These are phyloP conservation scores for Cutaneotrichosporon arboriforme DNA, from an alignment of 1,284 basidiomycete genomes.

Conservation along the genomic window DNA sequence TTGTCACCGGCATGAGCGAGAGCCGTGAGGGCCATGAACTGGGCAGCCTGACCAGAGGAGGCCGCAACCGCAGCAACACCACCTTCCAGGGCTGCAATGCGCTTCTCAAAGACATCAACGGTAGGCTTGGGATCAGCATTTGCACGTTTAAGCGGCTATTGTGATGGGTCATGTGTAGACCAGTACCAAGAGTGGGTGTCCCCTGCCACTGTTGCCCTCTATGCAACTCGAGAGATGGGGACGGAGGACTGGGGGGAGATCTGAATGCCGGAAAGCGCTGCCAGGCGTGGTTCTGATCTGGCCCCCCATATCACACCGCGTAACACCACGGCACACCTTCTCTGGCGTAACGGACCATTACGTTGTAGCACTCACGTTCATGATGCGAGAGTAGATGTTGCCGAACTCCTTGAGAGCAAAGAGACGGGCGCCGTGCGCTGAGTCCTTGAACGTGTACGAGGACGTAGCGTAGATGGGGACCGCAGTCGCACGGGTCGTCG, in stretches of 20 bases:
- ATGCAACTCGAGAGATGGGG: no score
- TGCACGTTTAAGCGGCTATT: neutral
- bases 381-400: conserved; percentile 71
- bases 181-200: no score
- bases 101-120: conserved; percentile 75
- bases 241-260: no score
- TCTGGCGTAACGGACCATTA: no score
- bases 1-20: conserved; percentile 71
- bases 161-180: no score
- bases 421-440: conserved; percentile 75
- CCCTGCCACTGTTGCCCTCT: no score
- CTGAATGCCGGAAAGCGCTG: no score
- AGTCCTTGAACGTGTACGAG: conserved; percentile 73
- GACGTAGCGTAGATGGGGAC: conserved; percentile 22
- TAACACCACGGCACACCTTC: no score
- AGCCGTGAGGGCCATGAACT: conserved; percentile 67
- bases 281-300: no score
- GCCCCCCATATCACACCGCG: no score
- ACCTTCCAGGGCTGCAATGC: conserved; percentile 76
- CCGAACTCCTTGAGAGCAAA: conserved; percentile 68
- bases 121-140: conserved; percentile 54
- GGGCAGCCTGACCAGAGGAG: conserved; percentile 72
- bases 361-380: conserved; percentile 52
- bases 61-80: conserved; percentile 74
- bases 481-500: conserved; percentile 17